These are phyloP conservation scores for Colletotrichum liaoningense DNA, from an alignment of 2,329 filamentous ascomycete species.

Conservation along the genomic window DNA sequence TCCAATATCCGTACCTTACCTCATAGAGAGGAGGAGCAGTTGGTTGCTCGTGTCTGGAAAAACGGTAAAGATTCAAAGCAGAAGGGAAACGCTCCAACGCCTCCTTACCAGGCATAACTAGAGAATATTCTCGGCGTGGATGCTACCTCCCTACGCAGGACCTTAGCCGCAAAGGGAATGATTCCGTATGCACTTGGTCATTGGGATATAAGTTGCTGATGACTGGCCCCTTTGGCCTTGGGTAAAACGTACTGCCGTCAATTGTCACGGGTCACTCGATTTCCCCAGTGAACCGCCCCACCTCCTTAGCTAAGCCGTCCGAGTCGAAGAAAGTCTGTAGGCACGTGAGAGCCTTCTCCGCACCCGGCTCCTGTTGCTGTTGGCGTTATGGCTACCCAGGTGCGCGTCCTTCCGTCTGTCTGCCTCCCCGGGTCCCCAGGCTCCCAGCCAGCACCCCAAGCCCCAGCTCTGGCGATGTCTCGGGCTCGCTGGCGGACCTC, in stretches of 20 bases:
- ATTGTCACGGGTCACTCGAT: background rate
- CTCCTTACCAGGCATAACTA: background rate
- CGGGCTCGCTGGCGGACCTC: constrained; percentile 35
- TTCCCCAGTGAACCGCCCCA: background rate
- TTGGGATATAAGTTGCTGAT: background rate
- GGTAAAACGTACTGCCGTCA: background rate
- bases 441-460: background rate
- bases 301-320: background rate
- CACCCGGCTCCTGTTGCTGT: background rate
- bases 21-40: too few relatives aligned
- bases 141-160: too few relatives aligned
- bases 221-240: background rate
- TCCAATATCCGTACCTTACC: background rate
- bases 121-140: too few relatives aligned
- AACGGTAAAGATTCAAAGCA: background rate
- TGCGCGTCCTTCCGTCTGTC: background rate
- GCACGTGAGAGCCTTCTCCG: background rate
- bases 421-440: background rate
- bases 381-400: background rate
- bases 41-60: background rate
- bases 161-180: background rate
- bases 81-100: background rate
- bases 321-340: background rate
- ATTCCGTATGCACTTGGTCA: background rate
- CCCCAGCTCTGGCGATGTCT: constrained; percentile 24